These are phyloP conservation scores for Mycena sp. DNA, from an alignment of 1,284 basidiomycete genomes.

Conservation along the genomic window DNA sequence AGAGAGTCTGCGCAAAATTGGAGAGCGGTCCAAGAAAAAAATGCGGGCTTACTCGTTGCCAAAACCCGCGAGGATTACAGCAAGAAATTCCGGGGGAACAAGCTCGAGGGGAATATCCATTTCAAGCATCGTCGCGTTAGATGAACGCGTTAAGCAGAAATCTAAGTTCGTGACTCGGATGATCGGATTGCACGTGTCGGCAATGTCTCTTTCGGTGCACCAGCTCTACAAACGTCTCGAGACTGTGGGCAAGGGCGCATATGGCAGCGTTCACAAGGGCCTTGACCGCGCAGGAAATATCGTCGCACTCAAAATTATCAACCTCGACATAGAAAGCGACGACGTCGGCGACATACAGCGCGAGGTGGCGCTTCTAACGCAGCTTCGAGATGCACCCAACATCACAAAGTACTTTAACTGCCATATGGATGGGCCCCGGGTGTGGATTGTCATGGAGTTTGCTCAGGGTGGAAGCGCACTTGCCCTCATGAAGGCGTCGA, in stretches of 20 bases:
- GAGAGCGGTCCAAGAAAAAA: constrained; percentile 27
- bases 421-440: constrained; percentile 92
- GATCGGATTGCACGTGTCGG: not conserved
- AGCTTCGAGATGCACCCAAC: constrained; percentile 90
- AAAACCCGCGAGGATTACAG: constrained; percentile 87
- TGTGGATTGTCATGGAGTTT: constrained; percentile 99
- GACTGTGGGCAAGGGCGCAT: constrained; percentile 92
- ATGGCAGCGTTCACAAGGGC: constrained; percentile 97
- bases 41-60: constrained; percentile 81
- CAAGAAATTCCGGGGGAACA: constrained; percentile 78
- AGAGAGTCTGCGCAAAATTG: constrained; percentile 61
- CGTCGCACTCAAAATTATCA: constrained; percentile 97
- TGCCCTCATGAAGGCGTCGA: constrained; percentile 88
- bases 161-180: constrained; percentile 16
- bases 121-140: constrained; percentile 22
- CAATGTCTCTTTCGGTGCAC: constrained; percentile 55
- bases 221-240: constrained; percentile 77
- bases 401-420: constrained; percentile 97
- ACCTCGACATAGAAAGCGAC: constrained; percentile 96
- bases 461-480: constrained; percentile 96
- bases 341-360: constrained; percentile 97
- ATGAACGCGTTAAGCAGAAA: not conserved
- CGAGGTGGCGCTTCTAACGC: constrained; percentile 93
- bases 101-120: constrained; percentile 33
- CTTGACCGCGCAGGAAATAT: constrained; percentile 84